Conservation (phyloP, 1,139 yeast species). For the Hyphopichia khmerensis region DNA sequence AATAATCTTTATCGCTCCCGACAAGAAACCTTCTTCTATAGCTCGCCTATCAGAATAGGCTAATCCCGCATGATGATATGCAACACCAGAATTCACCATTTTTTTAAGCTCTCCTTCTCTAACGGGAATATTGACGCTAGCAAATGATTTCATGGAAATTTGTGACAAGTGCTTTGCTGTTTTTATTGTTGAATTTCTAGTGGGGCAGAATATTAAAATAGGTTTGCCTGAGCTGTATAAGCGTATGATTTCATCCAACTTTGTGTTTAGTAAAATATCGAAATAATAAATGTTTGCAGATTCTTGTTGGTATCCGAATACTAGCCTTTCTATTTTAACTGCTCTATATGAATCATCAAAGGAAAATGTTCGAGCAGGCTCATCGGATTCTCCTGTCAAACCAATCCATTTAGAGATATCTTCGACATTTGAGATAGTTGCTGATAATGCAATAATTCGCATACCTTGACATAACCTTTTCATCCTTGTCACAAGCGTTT, state of each 20-base stretch:
- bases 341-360: constrained; percentile 51
- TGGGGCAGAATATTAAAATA: constrained; percentile 51
- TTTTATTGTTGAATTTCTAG: constrained; percentile 44
- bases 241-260: constrained; percentile 33
- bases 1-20: constrained; percentile 40
- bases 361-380: constrained; percentile 28
- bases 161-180: constrained; percentile 43
- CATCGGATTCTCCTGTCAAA: constrained; percentile 9
- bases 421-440: constrained; percentile 51
- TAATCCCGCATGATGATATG: constrained; percentile 62
- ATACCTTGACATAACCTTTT: constrained; percentile 33
- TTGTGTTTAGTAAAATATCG: constrained; percentile 40
- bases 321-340: constrained; percentile 38
- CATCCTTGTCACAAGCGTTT: constrained; percentile 54
- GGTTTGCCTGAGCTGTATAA: constrained; percentile 40
- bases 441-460: constrained; percentile 53
- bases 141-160: constrained; percentile 1
- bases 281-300: constrained; percentile 43
- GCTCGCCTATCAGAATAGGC: constrained; percentile 39
- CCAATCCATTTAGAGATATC: constrained; percentile 51
- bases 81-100: constrained; percentile 37
- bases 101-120: constrained; percentile 28
- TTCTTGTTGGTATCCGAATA: constrained; percentile 38
- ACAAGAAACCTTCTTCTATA: constrained; percentile 45
- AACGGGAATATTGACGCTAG: constrained; percentile 5